Evolutionary conservation across 257 asterid genomes (phyloP), one percentile per base, ranked within the genome.

Genomic region (Verbascum thapsus): DNA sequence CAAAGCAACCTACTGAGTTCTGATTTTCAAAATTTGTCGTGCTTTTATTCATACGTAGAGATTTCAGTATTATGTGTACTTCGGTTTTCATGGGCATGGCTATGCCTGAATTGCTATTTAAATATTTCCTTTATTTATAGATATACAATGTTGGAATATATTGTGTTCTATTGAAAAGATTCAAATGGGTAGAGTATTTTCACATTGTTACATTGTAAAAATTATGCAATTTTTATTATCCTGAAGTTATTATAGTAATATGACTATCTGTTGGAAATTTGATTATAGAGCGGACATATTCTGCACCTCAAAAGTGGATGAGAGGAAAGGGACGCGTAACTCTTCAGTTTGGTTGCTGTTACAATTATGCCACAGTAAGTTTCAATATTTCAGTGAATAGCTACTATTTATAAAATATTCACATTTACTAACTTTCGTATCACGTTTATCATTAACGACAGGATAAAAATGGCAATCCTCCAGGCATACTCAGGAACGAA

Each of bases 231-330:
- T 10, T 15, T 12, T 55, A 42, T 10, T 61, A 22, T 15, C 53
- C 39, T 26, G 2, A 30, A 44, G 55, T 5, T 22, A 9, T 6
- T 66, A 22, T 30, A 5, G 13, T 59, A n/a, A 34, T 53, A 39
- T 54, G 44, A 26, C 63, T 47, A 15, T 37, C 43, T 52, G 56
- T 34, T 56, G 51, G 40, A 17, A 58, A 48, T 67, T 54, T 58
- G 20, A 42, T 63, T 72, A 63, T 71, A 90, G 98, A 66, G 2
- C 84, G 94, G 44, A 90, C 98, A 39, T 90, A 78, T 48, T 61
- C 95, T 11, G 94, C 87, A 62, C 98, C 98, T 38, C 75, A 63
- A 32, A 90, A 85, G 69, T 88, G 98, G 98, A 90, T 88, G 96
- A 76, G 88, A 72, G 95, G 98, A 32, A 90, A 88, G 64, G 98